Base-by-base conservation (phyloP, 1,139 yeast species). In the Geotrichum phurueaensis region DNA sequence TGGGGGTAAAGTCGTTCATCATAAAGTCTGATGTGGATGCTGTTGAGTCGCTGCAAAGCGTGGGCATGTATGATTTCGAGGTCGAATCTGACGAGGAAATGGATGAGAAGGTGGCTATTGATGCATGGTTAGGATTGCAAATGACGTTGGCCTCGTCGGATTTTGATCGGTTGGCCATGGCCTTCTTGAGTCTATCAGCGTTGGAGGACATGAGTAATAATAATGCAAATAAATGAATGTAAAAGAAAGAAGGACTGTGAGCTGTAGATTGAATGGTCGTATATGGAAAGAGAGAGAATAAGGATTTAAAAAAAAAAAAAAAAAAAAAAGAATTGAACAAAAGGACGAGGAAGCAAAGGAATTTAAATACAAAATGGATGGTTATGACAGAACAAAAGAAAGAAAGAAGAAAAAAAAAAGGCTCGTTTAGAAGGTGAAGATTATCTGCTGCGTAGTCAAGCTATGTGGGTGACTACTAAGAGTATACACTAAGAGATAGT, bases 131-230 rank as follows among this genome's bases (percentile, higher is more conserved):
- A 15, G 54, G 48, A 45, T 52, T 45, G 6, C 36, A 43, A 7
- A 13, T 25, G 18, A 36, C 22, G 48, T 33, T 33, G 39, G 3
- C 9, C n/a, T 52, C 54, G 48, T 52, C 54, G 23, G 43, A 23
- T 22, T 29, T 29, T 29, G 53, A 51, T 36, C 53, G 18, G 31
- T 51, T 33, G 53, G 53, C 53, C 53, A 51, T 31, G 10, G 53
- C 53, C 23, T 51, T 51, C 43, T 51, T 51, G 23, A 51, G 54
- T 52, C 54, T 52, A 48, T 33, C 48, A n/a, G 47, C 47, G 54
- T 39, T 33, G 25, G 54, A 13, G 23, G 39, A 33, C 39, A 33
- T 33, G 39, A 6, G 29, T 25, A 25, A 25, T 25, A 25, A 6
- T 25, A 25, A 25, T 25, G 6, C 6, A 4, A 25, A 25, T 25